Percentiles rank a stretch among this genome's conserved stretches.
Conservation (phyloP, 352 stramenopile species). For the Pythium rishiriense region DNA sequence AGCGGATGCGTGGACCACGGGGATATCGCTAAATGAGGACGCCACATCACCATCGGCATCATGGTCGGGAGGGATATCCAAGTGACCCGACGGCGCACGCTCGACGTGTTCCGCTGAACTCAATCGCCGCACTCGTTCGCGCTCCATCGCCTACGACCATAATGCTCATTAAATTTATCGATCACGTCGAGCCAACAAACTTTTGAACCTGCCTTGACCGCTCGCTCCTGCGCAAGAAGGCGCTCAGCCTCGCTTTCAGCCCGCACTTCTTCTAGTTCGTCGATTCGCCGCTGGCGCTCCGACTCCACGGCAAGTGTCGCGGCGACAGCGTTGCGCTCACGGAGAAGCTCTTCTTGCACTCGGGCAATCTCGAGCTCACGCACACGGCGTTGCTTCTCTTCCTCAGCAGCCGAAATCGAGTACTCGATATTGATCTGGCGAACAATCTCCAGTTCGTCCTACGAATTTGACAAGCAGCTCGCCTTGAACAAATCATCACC, state of each 20-base stretch:
- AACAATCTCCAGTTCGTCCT: conserved; percentile 63
- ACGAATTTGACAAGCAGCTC: not conserved
- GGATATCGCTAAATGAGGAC: conserved; percentile 54
- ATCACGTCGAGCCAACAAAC: conserved; percentile 15
- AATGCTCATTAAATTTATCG: not conserved
- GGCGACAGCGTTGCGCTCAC: conserved; percentile 40
- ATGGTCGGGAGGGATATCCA: conserved; percentile 2
- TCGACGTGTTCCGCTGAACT: conserved; percentile 51
- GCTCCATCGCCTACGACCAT: conserved; percentile 43
- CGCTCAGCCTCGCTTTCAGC: conserved; percentile 32
- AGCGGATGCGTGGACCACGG: conserved; percentile 48
- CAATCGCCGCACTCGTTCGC: conserved; percentile 53
- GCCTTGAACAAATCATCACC: not conserved
- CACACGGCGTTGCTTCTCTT: conserved; percentile 65
- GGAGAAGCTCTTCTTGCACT: conserved; percentile 61
- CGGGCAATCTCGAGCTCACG: conserved; percentile 64
- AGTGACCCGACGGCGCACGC: conserved; percentile 18
- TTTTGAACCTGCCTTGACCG: too few relatives aligned
- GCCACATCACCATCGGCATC: not conserved
- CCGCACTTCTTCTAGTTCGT: conserved; percentile 34
- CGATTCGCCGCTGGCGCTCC: conserved; percentile 52
- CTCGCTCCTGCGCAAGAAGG: conserved; percentile 33
- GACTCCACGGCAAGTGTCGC: conserved; percentile 44
- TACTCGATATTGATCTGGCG: conserved; percentile 77
- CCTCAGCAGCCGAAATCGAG: conserved; percentile 55